phyloP scores from a whole-genome alignment of 345 rosid species.

The Xanthoceras sorbifolium region DNA sequence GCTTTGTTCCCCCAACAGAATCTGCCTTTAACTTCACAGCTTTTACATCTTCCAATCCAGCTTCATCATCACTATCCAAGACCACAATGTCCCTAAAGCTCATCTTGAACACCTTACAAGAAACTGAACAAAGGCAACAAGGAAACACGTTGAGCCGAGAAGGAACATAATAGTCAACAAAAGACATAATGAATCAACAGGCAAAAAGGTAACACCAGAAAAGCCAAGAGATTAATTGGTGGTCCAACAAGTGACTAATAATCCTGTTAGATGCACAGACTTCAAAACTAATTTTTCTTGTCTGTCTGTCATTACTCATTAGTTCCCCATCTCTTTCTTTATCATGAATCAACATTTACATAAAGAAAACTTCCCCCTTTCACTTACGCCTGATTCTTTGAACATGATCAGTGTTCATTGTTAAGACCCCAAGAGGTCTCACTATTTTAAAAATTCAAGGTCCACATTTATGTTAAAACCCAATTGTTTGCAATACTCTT shows the following conservation, averaged over 20 bases:
- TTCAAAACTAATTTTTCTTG: background rate
- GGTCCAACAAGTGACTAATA: too few relatives aligned
- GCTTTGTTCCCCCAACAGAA: constrained; percentile 22
- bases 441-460: background rate
- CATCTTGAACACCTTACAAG: constrained; percentile 34
- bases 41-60: constrained; percentile 37
- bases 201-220: background rate
- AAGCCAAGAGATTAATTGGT: background rate
- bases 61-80: constrained; percentile 36
- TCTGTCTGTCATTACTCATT: background rate
- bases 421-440: background rate
- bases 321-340: background rate
- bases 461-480: background rate
- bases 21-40: constrained; percentile 54
- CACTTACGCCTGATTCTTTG: background rate
- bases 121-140: constrained; percentile 10
- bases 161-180: background rate
- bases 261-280: too few relatives aligned
- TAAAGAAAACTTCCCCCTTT: background rate
- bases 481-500: background rate
- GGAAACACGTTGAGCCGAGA: background rate
- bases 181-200: constrained; percentile 1
- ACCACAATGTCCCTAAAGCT: constrained; percentile 29
- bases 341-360: background rate
- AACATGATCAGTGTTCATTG: background rate